Evolutionary conservation across 139 green algal species (phyloP).

Genomic region (Spirogloea muscicola): DNA sequence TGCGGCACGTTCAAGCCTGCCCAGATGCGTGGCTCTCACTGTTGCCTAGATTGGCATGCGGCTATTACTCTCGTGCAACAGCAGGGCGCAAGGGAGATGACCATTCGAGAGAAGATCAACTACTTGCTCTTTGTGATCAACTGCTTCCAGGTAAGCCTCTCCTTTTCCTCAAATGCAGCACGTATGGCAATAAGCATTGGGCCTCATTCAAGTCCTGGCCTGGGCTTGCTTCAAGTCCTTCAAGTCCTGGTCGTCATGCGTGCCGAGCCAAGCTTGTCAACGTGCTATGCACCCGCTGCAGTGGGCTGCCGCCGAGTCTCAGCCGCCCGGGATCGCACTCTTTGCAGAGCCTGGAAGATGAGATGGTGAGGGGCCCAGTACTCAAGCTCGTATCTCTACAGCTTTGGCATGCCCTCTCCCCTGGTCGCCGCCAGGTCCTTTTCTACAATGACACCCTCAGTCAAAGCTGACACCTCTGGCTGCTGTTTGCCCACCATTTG

Average conservation of each 20-base stretch:
- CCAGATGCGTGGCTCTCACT: neutral
- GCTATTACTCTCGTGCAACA: neutral
- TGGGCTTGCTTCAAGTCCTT: neutral
- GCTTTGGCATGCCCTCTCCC: conserved; percentile 79
- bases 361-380: conserved; percentile 66
- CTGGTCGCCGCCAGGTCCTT: conserved; percentile 67
- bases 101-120: conserved; percentile 66
- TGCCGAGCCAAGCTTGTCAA: neutral
- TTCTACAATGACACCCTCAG: neutral
- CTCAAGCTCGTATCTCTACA: conserved; percentile 79
- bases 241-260: neutral
- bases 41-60: neutral
- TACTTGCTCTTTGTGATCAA: conserved; percentile 85
- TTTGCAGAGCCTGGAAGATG: conserved; percentile 70
- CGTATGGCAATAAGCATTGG: neutral
- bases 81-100: conserved; percentile 40
- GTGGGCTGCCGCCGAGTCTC: neutral
- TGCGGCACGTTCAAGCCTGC: neutral
- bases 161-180: neutral
- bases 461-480: neutral
- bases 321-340: neutral
- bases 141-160: conserved; percentile 66
- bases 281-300: neutral
- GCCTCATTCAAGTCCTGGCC: neutral
- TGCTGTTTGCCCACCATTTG: neutral